Evolutionary conservation across 352 stramenopile genomes (phyloP).

Genomic region (Phytophthora kernoviae): DNA sequence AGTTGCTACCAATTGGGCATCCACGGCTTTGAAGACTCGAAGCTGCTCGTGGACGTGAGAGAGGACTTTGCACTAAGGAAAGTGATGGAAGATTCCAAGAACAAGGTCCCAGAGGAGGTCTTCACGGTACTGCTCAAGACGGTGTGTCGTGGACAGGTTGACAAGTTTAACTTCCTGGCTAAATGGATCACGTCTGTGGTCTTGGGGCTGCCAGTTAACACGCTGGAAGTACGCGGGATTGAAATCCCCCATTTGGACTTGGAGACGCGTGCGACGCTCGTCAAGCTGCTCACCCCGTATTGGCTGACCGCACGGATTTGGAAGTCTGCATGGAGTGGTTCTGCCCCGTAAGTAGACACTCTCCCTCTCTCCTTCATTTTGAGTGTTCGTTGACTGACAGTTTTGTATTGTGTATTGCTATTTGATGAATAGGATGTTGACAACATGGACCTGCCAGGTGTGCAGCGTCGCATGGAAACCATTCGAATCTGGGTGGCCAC

Average conservation of each 20-base stretch:
- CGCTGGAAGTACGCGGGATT: constrained; percentile 81
- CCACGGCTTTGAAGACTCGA: constrained; percentile 84
- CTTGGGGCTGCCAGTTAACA: constrained; percentile 63
- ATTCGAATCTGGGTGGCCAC: constrained; percentile 89
- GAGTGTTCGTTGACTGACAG: constrained; percentile 15
- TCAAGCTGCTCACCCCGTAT: constrained; percentile 78
- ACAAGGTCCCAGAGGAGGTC: constrained; percentile 82
- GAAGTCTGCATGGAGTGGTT: constrained; percentile 92
- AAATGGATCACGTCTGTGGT: constrained; percentile 88
- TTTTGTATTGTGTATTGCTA: constrained; percentile 3
- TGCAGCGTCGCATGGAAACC: constrained; percentile 72
- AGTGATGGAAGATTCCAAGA: constrained; percentile 74
- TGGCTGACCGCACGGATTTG: constrained; percentile 81
- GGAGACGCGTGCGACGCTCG: constrained; percentile 73
- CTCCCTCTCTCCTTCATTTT: constrained; percentile 13
- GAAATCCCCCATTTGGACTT: constrained; percentile 81
- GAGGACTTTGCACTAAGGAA: constrained; percentile 85
- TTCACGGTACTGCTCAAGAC: constrained; percentile 85
- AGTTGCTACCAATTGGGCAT: constrained; percentile 85
- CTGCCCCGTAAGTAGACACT: constrained; percentile 53
- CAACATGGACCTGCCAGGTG: constrained; percentile 60
- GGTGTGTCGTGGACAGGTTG: constrained; percentile 81
- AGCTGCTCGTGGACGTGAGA: constrained; percentile 72
- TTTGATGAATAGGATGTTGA: constrained; percentile 55
- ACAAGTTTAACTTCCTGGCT: constrained; percentile 90